Percentiles rank a stretch among this genome's conserved stretches.
phyloP scores from a whole-genome alignment of 2,329 filamentous ascomycete genomes.

The Alternaria hordeiaustralica region DNA sequence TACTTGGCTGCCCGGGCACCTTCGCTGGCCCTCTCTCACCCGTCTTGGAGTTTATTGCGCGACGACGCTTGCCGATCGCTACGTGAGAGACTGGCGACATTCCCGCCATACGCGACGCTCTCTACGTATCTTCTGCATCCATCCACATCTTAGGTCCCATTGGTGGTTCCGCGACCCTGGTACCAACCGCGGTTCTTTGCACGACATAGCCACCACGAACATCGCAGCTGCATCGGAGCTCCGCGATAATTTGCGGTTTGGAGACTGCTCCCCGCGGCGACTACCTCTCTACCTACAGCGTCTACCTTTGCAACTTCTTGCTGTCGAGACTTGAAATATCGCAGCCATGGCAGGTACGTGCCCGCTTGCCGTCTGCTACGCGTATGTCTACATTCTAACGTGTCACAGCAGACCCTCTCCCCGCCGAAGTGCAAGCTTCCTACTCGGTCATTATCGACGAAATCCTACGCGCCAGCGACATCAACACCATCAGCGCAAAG shows the following conservation, averaged over 20 bases:
- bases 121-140: conserved; percentile 8
- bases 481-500: conserved; percentile 70
- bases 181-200: conserved; percentile 1
- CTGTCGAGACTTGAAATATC: conserved; percentile 4
- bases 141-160: not conserved
- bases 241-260: not conserved
- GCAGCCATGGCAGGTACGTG: conserved; percentile 42
- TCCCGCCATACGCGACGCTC: conserved; percentile 13
- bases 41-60: conserved; percentile 22
- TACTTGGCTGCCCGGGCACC: conserved; percentile 4
- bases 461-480: conserved; percentile 65
- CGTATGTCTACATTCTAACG: conserved; percentile 16
- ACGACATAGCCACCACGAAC: conserved; percentile 5
- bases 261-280: not conserved
- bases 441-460: conserved; percentile 68
- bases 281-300: not conserved
- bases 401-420: conserved; percentile 43
- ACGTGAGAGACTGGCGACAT: conserved; percentile 13
- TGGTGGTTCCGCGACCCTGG: conserved; percentile 4
- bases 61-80: conserved; percentile 11
- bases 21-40: conserved; percentile 22
- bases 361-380: conserved; percentile 1
- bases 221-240: conserved; percentile 12
- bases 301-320: not conserved
- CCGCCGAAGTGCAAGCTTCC: conserved; percentile 55